These are phyloP conservation scores for Boletus sp. DNA, from an alignment of 1,284 basidiomycete species.

Conservation along the genomic window DNA sequence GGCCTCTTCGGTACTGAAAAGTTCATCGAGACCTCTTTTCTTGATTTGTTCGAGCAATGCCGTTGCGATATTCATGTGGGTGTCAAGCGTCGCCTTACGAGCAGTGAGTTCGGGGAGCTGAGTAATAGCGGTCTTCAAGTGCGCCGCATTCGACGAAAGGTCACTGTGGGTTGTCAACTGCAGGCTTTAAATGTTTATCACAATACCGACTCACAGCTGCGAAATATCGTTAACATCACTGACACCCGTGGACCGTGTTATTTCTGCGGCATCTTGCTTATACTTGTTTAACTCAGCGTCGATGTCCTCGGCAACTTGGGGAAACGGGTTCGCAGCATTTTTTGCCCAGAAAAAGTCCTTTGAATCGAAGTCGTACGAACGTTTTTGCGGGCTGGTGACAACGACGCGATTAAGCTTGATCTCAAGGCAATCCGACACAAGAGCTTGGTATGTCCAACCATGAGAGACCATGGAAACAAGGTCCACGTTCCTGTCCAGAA, in stretches of 20 bases:
- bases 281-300: constrained; percentile 91
- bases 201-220: constrained; percentile 66
- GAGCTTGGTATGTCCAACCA: constrained; percentile 99
- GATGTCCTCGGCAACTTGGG: constrained; percentile 98
- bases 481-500: constrained; percentile 94
- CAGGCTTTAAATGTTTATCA: background rate
- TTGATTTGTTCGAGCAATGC: constrained; percentile 95
- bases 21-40: constrained; percentile 88
- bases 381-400: constrained; percentile 72
- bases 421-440: constrained; percentile 96
- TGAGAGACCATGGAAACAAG: constrained; percentile 94
- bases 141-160: constrained; percentile 89
- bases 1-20: constrained; percentile 95
- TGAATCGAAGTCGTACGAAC: constrained; percentile 92
- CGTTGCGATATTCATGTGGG: constrained; percentile 99
- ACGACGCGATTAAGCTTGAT: constrained; percentile 96
- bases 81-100: constrained; percentile 93
- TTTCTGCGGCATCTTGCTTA: constrained; percentile 95
- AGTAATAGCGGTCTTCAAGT: constrained; percentile 97
- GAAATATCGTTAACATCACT: constrained; percentile 94
- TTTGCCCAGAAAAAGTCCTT: constrained; percentile 99
- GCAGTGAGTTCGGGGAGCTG: constrained; percentile 97
- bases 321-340: constrained; percentile 95
- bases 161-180: constrained; percentile 46
- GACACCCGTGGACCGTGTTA: constrained; percentile 94